These are phyloP conservation scores for Rhododendron kiyosumense DNA, from an alignment of 148 eudicot genomes.

Conservation along the genomic window DNA sequence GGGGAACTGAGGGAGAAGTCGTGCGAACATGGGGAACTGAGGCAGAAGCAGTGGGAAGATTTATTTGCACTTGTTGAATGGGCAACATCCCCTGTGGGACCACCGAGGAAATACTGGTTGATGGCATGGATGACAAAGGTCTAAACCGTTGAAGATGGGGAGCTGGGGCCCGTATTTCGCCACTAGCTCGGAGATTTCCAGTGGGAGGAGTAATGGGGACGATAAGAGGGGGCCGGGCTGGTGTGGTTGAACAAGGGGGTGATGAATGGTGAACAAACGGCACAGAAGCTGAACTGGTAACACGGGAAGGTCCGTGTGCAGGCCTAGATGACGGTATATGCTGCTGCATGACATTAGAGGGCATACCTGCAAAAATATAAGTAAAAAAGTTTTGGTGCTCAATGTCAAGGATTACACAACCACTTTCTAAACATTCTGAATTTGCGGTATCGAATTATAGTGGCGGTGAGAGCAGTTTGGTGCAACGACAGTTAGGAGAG, in stretches of 20 bases:
- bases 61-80: constrained; percentile 18
- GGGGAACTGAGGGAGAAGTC: constrained; percentile 10
- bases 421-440: background rate
- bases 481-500: background rate
- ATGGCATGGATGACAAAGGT: constrained; percentile 19
- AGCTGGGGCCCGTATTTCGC: constrained; percentile 41
- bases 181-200: constrained; percentile 17
- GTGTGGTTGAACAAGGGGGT: constrained; percentile 21
- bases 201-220: constrained; percentile 30
- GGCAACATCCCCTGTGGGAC: constrained; percentile 8
- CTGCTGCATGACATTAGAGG: constrained; percentile 36
- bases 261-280: constrained; percentile 25
- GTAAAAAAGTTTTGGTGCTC: background rate
- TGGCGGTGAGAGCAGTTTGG: background rate
- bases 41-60: background rate
- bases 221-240: constrained; percentile 28
- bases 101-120: constrained; percentile 11
- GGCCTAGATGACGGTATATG: constrained; percentile 19
- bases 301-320: constrained; percentile 17
- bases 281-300: constrained; percentile 16
- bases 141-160: constrained; percentile 52
- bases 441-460: background rate
- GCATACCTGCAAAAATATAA: constrained; percentile 29
- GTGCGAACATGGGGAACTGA: constrained; percentile 13
- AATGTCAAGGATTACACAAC: background rate